Base-by-base conservation (phyloP, 1,284 basidiomycete species). In the Sphaerobolus stellatus region DNA sequence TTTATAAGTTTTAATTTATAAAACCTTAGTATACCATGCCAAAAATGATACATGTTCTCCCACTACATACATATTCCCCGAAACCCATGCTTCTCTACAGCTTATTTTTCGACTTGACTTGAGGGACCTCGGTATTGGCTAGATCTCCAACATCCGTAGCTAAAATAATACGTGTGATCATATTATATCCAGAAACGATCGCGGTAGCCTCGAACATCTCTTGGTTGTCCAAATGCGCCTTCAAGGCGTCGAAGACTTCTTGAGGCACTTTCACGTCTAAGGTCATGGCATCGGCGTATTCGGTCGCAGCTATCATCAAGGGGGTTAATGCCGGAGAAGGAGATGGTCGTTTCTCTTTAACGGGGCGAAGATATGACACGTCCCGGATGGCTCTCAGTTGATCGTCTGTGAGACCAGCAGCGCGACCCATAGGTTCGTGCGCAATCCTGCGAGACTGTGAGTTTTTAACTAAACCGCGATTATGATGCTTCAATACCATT, bases 121-220 rank as follows among this genome's bases (percentile, higher is more conserved):
- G n/a, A n/a, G 61, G 54, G 77, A 78, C 75, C 11, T 62, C 60
- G 25, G 67, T 62, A 46, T 77, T 73, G 1, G 73, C 71, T 61
- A 74, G 66, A 7, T 79, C 78, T 48, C 73, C 75, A 2, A 83
- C 76, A 59, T 83, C 80, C 4, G 78, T 68, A 1, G 78, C 71
- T 6, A 80, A 64, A 18, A 83, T 68, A 59, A 82, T 77, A 14
- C 81, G 70, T 20, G 80, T 81, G 2, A 83, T 80, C 78, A 81
- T 78, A 63, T 82, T 82, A 61, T 83, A 83, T 0, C 70, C 63
- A 3, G 77, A 75, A 0, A 77, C 72, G 2, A 78, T 72, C 33
- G 78, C 71, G 1, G 75, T 73, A 16, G 71, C 73, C 58, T 83
- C 80, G 20, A 78, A 76, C 43, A 80, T 69, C 57, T 76, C 69